These are phyloP conservation scores for Solanum rostratum DNA, from an alignment of 257 asterid genomes.

Conservation along the genomic window DNA sequence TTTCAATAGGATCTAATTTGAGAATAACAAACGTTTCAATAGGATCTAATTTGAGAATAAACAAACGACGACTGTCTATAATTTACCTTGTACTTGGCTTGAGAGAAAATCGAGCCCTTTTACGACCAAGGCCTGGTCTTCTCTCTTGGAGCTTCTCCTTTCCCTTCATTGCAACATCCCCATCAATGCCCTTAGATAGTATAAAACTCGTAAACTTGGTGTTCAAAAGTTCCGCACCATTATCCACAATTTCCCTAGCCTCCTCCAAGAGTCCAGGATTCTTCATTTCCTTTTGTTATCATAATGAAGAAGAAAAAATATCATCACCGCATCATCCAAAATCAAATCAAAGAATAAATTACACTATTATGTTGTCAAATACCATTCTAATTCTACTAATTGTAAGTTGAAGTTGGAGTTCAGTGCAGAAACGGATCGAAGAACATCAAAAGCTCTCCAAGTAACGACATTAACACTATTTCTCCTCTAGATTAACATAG, in stretches of 20 bases:
- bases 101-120: slow-evolving; percentile 51
- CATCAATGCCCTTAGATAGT: slow-evolving; percentile 15
- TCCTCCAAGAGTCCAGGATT: slow-evolving; percentile 58
- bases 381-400: neutral
- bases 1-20: neutral
- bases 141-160: slow-evolving; percentile 49
- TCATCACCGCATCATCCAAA: neutral
- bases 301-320: neutral
- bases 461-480: no score
- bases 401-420: neutral
- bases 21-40: neutral
- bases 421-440: neutral
- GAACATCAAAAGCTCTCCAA: neutral
- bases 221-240: slow-evolving; percentile 40
- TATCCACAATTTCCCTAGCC: slow-evolving; percentile 57
- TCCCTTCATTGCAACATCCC: slow-evolving; percentile 24
- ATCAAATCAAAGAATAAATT: neutral
- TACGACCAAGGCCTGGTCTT: slow-evolving; percentile 67
- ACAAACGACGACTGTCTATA: neutral
- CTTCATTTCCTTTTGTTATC: slow-evolving; percentile 15
- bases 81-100: slow-evolving; percentile 44
- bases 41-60: neutral
- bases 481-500: neutral
- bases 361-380: neutral
- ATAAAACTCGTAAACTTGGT: slow-evolving; percentile 25